phyloP scores from a whole-genome alignment of 2,329 filamentous ascomycete genomes.

The Colletotrichum eleusines region DNA sequence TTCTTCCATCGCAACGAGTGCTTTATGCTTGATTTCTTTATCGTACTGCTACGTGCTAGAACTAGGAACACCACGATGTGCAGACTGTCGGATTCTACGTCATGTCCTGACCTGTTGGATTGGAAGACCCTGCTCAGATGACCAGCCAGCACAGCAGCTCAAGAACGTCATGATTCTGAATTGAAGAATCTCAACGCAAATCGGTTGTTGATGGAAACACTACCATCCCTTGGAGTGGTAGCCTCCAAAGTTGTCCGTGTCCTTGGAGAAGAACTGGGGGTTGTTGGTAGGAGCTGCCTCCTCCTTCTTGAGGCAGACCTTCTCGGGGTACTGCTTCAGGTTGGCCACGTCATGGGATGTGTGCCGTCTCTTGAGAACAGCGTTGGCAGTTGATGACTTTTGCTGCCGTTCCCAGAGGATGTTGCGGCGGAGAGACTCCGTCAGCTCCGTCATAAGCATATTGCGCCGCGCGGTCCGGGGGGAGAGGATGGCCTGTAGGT shows the following conservation, averaged over 20 bases:
- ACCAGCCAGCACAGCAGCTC: no score
- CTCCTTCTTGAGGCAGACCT: slow-evolving; percentile 67
- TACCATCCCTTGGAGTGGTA: slow-evolving; percentile 92
- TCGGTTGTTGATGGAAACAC: no score
- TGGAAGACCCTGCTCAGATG: no score
- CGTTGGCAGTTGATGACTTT: slow-evolving; percentile 89
- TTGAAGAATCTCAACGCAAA: no score
- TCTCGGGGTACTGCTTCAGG: slow-evolving; percentile 85
- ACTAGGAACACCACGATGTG: no score
- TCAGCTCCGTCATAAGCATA: slow-evolving; percentile 95
- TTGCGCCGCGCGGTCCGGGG: slow-evolving; percentile 92
- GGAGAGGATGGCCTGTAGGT: slow-evolving; percentile 82
- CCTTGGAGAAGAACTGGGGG: slow-evolving; percentile 87
- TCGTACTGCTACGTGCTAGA: no score
- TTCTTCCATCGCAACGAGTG: no score
- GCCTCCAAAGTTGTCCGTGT: slow-evolving; percentile 72
- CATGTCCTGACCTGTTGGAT: no score
- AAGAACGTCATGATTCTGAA: no score
- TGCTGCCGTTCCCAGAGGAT: slow-evolving; percentile 96
- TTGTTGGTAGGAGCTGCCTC: slow-evolving; percentile 75
- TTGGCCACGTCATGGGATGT: slow-evolving; percentile 93
- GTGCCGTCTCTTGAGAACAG: slow-evolving; percentile 89
- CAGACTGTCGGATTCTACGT: no score
- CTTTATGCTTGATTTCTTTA: no score
- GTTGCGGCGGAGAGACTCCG: slow-evolving; percentile 90